Evolutionary conservation across 345 rosid genomes (phyloP).

Genomic region (Citrus inodora): DNA sequence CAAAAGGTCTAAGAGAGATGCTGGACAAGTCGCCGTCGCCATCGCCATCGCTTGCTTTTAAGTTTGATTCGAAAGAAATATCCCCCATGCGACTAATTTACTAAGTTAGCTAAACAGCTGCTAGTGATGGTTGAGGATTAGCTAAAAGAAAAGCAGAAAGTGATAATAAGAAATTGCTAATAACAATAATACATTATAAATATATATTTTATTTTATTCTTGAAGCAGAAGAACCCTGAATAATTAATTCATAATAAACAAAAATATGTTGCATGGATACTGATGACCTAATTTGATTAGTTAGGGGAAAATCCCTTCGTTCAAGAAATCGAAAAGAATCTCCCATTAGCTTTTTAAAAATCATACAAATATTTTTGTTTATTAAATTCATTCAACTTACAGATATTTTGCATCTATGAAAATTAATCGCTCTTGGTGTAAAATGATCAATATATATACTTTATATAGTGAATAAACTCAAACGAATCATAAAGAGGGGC

Average conservation of each 20-base stretch:
- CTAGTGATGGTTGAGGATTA: no score
- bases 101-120: not conserved
- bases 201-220: no score
- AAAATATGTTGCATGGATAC: not conserved
- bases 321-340: not conserved
- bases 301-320: not conserved
- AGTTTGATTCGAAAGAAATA: not conserved
- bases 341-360: not conserved
- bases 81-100: constrained; percentile 6
- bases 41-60: not conserved
- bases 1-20: constrained; percentile 39
- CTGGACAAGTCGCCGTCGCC: not conserved
- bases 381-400: no score
- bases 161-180: no score
- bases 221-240: not conserved
- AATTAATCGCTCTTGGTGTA: no score
- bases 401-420: no score
- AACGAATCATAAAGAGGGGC: no score
- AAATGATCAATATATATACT: no score
- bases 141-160: no score
- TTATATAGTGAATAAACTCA: no score
- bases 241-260: not conserved
- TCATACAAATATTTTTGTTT: not conserved
- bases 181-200: no score
- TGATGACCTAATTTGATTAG: not conserved